Evolutionary conservation across 225 moss, liverwort and hornwort genomes (phyloP), one percentile per base, ranked within the genome.

Genomic region (Bryoerythrophyllum caledonicum): DNA sequence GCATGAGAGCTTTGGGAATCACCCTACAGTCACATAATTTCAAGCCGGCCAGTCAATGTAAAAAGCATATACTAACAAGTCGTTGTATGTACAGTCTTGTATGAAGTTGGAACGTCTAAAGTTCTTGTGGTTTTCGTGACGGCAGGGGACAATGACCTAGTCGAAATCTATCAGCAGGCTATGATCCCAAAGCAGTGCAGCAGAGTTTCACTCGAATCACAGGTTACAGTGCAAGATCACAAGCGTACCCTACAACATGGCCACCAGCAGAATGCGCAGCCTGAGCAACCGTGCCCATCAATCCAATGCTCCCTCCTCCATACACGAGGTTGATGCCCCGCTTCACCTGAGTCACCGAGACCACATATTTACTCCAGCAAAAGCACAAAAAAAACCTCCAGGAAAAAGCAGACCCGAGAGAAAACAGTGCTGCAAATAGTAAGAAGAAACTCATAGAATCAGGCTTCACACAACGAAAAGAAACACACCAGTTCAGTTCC

Each of bases 291-390:
- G 74, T 64, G 10, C 87, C 87, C 87, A 87, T 87, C 15, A 87
- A 38, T 8, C 87, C 87, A 30, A 87, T 87, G 64, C 84, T 87
- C 17, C 87, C 87, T 61, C 87, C 87, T 34, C 84, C 87, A 61
- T 87, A 87, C 46, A 87, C 87, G 7, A 87, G 82, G 74, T 82
- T 74, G 41, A 87, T 84, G 40, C 77, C 74, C 30, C 84, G 79
- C 71, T 58, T 84, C 57, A 82, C 87, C 84, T 83, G 41, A 41
- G 46, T 21, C 52, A 64, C 24, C 43, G 65, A 27, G 40, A 48
- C 24, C 16, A 6, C 58, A 24, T 25, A 19, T 1, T 16, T 25
- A 1, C 9, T 46, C 43, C 14, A 49, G 52, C 7, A 25, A 7
- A 63, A 27, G 8, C 20, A 72, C 6, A n/a, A 4, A 57, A 15